phyloP scores from a whole-genome alignment of 2,329 filamentous ascomycete species.

The Trematosphaeria pertusa region DNA sequence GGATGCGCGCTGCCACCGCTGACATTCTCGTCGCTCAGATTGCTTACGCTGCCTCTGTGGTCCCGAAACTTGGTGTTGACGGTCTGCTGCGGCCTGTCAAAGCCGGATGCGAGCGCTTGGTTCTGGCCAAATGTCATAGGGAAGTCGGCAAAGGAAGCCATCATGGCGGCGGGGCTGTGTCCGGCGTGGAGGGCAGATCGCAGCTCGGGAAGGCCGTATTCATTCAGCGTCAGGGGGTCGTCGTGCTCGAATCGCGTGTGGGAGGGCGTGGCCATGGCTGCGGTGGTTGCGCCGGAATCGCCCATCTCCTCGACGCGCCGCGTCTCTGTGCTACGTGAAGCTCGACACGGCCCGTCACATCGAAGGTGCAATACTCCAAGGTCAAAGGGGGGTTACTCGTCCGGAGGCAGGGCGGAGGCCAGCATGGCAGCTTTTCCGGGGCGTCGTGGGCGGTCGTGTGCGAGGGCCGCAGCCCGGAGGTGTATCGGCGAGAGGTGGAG shows the following conservation, averaged over 20 bases:
- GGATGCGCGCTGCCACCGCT: conserved; percentile 36
- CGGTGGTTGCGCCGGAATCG: conserved; percentile 34
- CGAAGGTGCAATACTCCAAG: too few species aligned
- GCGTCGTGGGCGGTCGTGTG: neutral
- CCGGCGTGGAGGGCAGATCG: conserved; percentile 32
- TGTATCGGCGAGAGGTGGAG: conserved; percentile 2
- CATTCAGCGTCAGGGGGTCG: conserved; percentile 43
- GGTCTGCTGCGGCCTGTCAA: conserved; percentile 29
- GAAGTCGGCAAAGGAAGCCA: conserved; percentile 41
- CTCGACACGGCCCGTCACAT: conserved; percentile 30
- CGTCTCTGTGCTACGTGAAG: conserved; percentile 27
- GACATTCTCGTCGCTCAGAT: conserved; percentile 41
- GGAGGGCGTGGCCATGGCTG: conserved; percentile 37
- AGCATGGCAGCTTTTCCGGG: too few species aligned
- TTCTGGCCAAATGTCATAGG: conserved; percentile 37
- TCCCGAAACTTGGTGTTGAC: conserved; percentile 32
- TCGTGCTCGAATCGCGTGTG: conserved; percentile 40
- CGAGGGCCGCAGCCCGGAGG: conserved; percentile 4
- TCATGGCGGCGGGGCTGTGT: conserved; percentile 35
- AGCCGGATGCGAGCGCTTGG: conserved; percentile 28
- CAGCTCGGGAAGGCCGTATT: conserved; percentile 43
- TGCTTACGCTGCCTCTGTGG: conserved; percentile 40
- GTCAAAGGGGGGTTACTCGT: too few species aligned
- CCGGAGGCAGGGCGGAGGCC: conserved; percentile 5
- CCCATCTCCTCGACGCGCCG: conserved; percentile 34